Evolutionary conservation across 1,139 yeast species (phyloP), one percentile per base, ranked within the genome.

Genomic region (Hemisphaericaspora xylofermentans): DNA sequence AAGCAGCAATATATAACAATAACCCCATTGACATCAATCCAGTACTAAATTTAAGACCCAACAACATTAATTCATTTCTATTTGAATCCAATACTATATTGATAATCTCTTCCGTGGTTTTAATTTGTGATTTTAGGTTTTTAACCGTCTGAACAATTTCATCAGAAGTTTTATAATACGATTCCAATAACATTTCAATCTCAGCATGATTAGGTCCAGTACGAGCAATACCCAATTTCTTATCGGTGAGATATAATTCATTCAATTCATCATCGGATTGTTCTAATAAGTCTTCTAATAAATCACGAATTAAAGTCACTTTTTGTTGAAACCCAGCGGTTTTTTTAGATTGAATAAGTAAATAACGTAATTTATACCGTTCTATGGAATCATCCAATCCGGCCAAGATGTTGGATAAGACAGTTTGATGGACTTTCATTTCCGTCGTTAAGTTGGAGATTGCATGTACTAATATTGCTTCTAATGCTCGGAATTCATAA

Each of bases 131-230:
- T 35, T 59, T 54, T 39, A 71, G 54, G 45, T 68, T 68, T 39
- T 67, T 68, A 8, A 66, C 69, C 3, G 74, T 71, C 50, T 72
- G 78, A 3, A 71, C 75, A 35, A 72, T 68, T 47, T 72, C 78
- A 50, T 71, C 75, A 32, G 66, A 58, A 4, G 74, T 67, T 13
- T 65, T 69, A 46, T 66, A 68, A 53, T 72, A 72, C 2, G 74
- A 65, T 44, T 72, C 78, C 12, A 72, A 51, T 17, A 72, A 58
- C 49, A 71, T 52, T 47, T 72, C 78, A 10, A 71, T 64, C 40
- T 72, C 77, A 21, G 65, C 66, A 44, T 71, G 77, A 43, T 71
- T 62, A 6, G 63, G 57, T 1, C 64, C 64, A n/a, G 42, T 39
- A 21, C 75, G 48, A 1, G 58, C 55, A 3, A 27, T 33, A 0